Conservation (phyloP, 805 yeast species). For the Lipomyces yamanashiensis region DNA sequence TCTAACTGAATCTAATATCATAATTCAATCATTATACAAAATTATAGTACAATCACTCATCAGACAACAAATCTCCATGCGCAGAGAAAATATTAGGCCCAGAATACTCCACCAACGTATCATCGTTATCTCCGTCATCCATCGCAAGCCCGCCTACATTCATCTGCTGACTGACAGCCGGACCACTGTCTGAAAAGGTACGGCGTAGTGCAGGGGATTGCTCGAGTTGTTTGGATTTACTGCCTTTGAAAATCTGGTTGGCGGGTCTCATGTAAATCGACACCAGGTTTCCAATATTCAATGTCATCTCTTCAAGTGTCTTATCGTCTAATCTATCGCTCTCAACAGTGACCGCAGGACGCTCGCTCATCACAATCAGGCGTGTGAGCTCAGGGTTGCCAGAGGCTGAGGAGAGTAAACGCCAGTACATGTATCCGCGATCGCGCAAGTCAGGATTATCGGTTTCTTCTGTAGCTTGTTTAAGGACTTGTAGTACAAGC, state of each 20-base stretch:
- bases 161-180: constrained; percentile 12
- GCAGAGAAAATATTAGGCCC: constrained; percentile 4
- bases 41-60: not conserved
- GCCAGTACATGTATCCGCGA: constrained; percentile 84
- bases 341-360: constrained; percentile 69
- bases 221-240: constrained; percentile 28
- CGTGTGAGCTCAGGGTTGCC: constrained; percentile 50
- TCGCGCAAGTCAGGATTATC: constrained; percentile 87
- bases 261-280: constrained; percentile 75
- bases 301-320: constrained; percentile 77
- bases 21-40: not conserved
- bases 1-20: not conserved
- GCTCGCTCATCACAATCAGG: constrained; percentile 60
- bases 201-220: constrained; percentile 31
- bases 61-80: constrained; percentile 21
- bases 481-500: constrained; percentile 62
- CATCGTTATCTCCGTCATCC: constrained; percentile 8
- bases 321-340: constrained; percentile 71
- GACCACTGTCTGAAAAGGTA: constrained; percentile 6
- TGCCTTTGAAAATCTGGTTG: constrained; percentile 30
- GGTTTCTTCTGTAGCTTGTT: constrained; percentile 71
- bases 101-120: not conserved
- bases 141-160: not conserved
- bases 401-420: constrained; percentile 63
- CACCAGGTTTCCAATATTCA: constrained; percentile 80